Base-by-base conservation (phyloP, 1,284 basidiomycete species). In the Malassezia globosa region DNA sequence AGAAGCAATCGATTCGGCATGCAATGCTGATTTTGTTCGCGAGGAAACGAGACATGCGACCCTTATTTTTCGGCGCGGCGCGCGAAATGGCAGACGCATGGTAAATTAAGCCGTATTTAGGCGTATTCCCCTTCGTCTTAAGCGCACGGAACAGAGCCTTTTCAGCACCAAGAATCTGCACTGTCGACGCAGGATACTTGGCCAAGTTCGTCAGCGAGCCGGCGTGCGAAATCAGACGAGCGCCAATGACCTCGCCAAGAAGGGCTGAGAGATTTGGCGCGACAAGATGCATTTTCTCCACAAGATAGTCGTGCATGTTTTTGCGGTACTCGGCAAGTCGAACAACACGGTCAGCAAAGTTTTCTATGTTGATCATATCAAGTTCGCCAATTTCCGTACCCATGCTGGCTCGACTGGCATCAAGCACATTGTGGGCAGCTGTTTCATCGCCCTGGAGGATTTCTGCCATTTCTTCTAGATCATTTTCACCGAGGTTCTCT, bases 11-110 rank as follows among this genome's bases (percentile, higher is more conserved):
- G 75, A 97, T 97, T 54, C 94, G 79, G 39, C 87, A 85, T 6
- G 94, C 94, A 67, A 99, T 97, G 49, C 88, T 92, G 73, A 89
- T 94, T 76, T 99, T 99, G 80, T 97, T 97, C 42, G 92, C 94
- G 27, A 99, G 78, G 60, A 66, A 66, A 10, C 65, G 55, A 41
- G 64, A 64, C 73, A 96, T 96, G 54, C 94, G 83, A 29, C 92
- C 92, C 79, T 97, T 99, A 79, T 89, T 83, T 75, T 94, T 94
- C 48, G 88, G 79, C 14, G 83, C 86, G 3, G 94, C 90, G 44
- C 92, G 84, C 19, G 89, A 88, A 69, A 99, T 97, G 35, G 67
- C 67, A 1, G 67, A 70, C 4, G 67, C 77, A 90, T 96, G 16
- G 87, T 81, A 64, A 22, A 45, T 52, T 31, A 59, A 50, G 34